Base-by-base conservation (phyloP, 441 rosid species). In the Gossypium gossypioides region DNA sequence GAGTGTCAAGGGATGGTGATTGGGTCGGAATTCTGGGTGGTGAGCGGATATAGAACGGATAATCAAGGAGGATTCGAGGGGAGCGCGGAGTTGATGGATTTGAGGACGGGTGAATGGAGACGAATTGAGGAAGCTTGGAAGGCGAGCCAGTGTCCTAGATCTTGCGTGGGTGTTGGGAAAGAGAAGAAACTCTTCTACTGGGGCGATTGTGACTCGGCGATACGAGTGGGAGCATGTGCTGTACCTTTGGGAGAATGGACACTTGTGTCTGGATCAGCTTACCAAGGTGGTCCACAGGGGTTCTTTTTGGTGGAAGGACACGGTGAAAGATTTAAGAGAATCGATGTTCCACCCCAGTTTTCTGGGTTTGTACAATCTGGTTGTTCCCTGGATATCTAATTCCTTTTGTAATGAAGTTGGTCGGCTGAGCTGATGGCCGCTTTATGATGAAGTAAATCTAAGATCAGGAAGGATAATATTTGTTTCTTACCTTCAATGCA, bases 31-130 rank as follows among this genome's bases (percentile, higher is more conserved):
- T 80, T 88, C 12, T 86, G 86, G 87, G 88, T 76, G 2, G 87
- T 88, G 18, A 82, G 93, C 22, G 88, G 91, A 37, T 86, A 85
- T 73, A 68, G 68, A 65, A 86, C 88, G 0, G 84, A 84, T 55
- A 72, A 59, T 4, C 89, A 85, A 62, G 91, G 93, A 0, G 51
- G 42, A 48, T 85, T 85, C 7, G 88, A 83, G n/a, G 78, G 60
- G 6, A 84, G 85, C 58, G 87, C 80, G 0, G 88, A 88, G 76
- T 67, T 55, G 16, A 61, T 75, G 29, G 81, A 76, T 10, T 24
- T 66, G 13, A 82, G 27, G 64, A 24, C 76, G 3, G 80, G 86
- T 25, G 46, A 74, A 68, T 86, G 91, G 91, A 72, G 73, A 58
- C 80, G 71, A 60, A 78, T 69, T 2, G 86, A 81, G 29, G 77